Evolutionary conservation across 371 early-diverging fungal genomes (phyloP).

Genomic region (Thermomucor indicae-seudaticae): DNA sequence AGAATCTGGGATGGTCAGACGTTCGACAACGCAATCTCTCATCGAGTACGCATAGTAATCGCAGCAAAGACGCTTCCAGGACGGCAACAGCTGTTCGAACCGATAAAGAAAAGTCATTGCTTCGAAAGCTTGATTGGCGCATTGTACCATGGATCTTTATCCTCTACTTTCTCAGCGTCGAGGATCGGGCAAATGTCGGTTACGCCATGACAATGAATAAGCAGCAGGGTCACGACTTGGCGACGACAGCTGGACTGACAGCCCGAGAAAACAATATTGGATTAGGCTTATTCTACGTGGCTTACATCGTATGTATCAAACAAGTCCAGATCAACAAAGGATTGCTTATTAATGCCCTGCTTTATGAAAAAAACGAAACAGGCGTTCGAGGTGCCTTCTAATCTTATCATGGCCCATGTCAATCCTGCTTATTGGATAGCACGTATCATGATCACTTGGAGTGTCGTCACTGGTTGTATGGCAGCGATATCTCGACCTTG

Average conservation of each 20-base stretch:
- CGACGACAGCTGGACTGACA: constrained; percentile 28
- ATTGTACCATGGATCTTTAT: constrained; percentile 50
- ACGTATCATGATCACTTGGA: constrained; percentile 51
- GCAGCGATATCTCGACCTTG: constrained; percentile 40
- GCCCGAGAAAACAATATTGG: constrained; percentile 42
- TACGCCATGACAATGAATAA: constrained; percentile 51
- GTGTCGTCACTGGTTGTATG: constrained; percentile 45
- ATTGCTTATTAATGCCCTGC: too few species aligned
- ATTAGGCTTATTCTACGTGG: constrained; percentile 44
- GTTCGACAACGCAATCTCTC: too few species aligned
- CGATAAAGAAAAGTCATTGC: constrained; percentile 25
- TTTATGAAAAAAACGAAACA: too few species aligned
- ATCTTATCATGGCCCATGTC: constrained; percentile 44
- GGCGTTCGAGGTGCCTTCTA: constrained; percentile 47
- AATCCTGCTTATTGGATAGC: constrained; percentile 47
- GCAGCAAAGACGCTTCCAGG: too few species aligned
- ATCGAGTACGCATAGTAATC: too few species aligned
- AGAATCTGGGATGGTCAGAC: too few species aligned
- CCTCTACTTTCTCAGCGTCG: constrained; percentile 42
- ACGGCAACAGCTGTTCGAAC: neutral
- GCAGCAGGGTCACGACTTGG: constrained; percentile 33
- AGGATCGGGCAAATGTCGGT: constrained; percentile 49
- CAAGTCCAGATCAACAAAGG: too few species aligned
- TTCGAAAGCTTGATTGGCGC: constrained; percentile 44
- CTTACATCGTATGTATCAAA: constrained; percentile 41